These are phyloP conservation scores for Trifolium fragiferum DNA, from an alignment of 306 rosid genomes.

Conservation along the genomic window DNA sequence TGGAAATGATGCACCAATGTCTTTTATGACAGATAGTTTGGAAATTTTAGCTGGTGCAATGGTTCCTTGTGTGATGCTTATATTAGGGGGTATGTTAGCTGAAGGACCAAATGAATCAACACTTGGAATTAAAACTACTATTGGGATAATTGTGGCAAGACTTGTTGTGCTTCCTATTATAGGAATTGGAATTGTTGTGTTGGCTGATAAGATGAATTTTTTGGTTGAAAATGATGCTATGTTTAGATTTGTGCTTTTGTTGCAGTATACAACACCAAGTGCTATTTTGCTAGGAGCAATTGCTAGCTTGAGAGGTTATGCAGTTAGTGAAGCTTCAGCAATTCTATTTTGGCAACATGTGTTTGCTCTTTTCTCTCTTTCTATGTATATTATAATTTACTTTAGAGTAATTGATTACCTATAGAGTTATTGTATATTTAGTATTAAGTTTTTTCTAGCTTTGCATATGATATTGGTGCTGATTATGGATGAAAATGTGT, in stretches of 20 bases:
- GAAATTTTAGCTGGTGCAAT: conserved; percentile 73
- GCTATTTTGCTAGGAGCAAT: conserved; percentile 90
- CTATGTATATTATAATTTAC: conserved; percentile 71
- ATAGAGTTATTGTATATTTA: conserved; percentile 29
- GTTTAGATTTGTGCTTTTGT: conserved; percentile 74
- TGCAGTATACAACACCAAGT: conserved; percentile 88
- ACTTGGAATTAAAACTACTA: conserved; percentile 71
- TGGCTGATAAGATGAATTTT: conserved; percentile 66
- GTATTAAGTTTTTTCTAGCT: too few species aligned
- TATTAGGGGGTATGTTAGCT: conserved; percentile 91
- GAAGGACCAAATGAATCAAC: conserved; percentile 85
- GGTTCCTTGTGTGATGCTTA: conserved; percentile 90
- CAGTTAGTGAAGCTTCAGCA: conserved; percentile 87
- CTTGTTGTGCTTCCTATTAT: conserved; percentile 80
- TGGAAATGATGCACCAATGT: conserved; percentile 65
- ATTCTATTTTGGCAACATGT: conserved; percentile 90
- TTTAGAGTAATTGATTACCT: conserved; percentile 54
- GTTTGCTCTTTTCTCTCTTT: conserved; percentile 76
- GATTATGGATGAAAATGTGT: too few species aligned
- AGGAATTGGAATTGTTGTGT: conserved; percentile 68
- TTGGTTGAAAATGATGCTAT: conserved; percentile 62
- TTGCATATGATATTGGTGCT: too few species aligned
- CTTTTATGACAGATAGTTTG: conserved; percentile 71
- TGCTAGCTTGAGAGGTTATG: conserved; percentile 87
- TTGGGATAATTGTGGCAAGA: conserved; percentile 79